A percentile compares a stretch with the other conserved stretches of the same genome.
Conservation (phyloP, 345 rosid genomes). For the Bruguiera parviflora region DNA sequence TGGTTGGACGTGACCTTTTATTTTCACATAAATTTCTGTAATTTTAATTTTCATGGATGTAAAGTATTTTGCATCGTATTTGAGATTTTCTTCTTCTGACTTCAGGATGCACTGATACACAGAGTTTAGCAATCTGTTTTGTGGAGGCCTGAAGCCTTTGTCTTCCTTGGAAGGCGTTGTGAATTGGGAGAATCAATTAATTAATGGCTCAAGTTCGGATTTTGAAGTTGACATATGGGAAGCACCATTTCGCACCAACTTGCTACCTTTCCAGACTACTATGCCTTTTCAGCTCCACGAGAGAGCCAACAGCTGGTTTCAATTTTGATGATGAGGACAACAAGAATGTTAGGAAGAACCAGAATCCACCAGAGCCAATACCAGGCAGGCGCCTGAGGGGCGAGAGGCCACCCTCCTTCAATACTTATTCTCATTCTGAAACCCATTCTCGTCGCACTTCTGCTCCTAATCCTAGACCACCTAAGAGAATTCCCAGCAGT, state of each 20-base stretch:
- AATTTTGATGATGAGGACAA: neutral
- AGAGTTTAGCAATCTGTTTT: too few species aligned
- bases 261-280: neutral
- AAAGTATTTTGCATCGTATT: too few species aligned
- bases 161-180: too few species aligned
- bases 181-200: too few species aligned
- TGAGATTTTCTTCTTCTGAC: too few species aligned
- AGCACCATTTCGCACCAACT: neutral
- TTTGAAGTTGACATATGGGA: neutral
- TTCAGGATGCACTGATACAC: too few species aligned
- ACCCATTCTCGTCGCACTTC: neutral
- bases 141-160: too few species aligned
- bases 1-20: too few species aligned
- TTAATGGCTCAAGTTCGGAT: neutral
- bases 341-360: neutral
- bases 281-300: constrained; percentile 10
- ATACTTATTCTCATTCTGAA: neutral
- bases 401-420: neutral
- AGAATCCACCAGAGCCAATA: constrained; percentile 14
- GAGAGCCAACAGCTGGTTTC: neutral
- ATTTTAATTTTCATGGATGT: too few species aligned
- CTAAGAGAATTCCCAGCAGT: neutral
- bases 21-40: too few species aligned
- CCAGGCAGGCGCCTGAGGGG: constrained; percentile 24
- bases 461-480: neutral